Conservation (phyloP, 805 yeast species). For the Candida qinlingensis region DNA sequence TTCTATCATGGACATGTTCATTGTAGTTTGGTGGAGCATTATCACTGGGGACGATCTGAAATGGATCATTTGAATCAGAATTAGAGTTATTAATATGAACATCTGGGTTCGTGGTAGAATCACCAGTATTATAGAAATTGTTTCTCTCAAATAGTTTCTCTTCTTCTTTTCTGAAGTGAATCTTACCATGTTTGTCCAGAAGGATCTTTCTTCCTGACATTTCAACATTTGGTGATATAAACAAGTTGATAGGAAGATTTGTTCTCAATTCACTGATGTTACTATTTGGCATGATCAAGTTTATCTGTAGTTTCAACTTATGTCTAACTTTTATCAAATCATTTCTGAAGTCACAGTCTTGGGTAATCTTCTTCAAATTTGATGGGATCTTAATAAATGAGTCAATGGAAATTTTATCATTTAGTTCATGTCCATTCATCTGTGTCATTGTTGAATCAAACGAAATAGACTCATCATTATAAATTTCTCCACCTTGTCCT, state of each 20-base stretch:
- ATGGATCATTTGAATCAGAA: neutral
- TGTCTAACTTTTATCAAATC: constrained; percentile 71
- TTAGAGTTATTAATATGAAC: constrained; percentile 6
- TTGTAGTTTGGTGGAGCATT: constrained; percentile 74
- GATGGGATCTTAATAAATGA: constrained; percentile 61
- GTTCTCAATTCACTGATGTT: constrained; percentile 85
- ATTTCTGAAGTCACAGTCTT: constrained; percentile 69
- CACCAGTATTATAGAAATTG: neutral
- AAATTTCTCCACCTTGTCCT: constrained; percentile 49
- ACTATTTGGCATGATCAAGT: constrained; percentile 67
- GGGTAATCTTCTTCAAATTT: constrained; percentile 67
- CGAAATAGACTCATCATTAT: constrained; percentile 56
- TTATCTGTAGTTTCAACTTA: constrained; percentile 68
- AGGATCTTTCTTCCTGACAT: constrained; percentile 38
- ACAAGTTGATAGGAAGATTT: constrained; percentile 69
- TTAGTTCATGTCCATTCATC: constrained; percentile 35
- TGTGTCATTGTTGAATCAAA: constrained; percentile 44
- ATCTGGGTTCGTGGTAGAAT: neutral
- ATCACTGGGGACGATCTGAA: constrained; percentile 25
- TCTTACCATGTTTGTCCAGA: constrained; percentile 34
- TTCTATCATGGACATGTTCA: constrained; percentile 62
- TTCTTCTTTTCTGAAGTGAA: constrained; percentile 37
- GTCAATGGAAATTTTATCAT: constrained; percentile 60
- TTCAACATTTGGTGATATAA: constrained; percentile 70
- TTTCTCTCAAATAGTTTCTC: constrained; percentile 26